Base-by-base conservation (phyloP, 2,329 filamentous ascomycete genomes). In the Monosporascus ibericus region DNA sequence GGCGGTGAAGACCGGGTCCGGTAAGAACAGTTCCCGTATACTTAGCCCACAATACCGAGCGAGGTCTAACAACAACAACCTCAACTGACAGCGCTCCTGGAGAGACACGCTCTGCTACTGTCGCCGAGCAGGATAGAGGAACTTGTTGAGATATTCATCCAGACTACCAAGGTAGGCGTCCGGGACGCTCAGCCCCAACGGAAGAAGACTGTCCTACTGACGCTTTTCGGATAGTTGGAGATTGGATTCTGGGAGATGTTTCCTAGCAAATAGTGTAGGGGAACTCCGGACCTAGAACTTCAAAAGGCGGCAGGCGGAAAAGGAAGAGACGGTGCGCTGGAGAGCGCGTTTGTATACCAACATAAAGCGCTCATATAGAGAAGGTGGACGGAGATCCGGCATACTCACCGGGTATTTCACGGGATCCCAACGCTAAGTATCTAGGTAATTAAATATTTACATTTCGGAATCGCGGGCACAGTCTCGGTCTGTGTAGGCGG, bases 121-220 rank as follows among this genome's bases (percentile, higher is more conserved):
- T 92, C 89, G 2, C 84, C 87, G 0, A 76, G 75, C 38, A 78
- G 90, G 44, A 81, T 96, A 53, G 90, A 96, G 61, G 87, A 95
- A 65, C 72, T 97, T 48, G 83, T 92, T 46, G 77, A 81, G 58
- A 90, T 96, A 48, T 96, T 96, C 65, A 82, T 91, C 47, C 87
- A 91, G 60, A 90, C 87, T n/a, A 95, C 90, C 17, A 88, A 86
- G 75, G 88, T 90, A 68, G 70, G 79, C 65, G 18, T 48, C 3
- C 11, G 48, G 48, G 14, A 17, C 18, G 20, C 20, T 6, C 14
- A 14, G 11, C 42, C 42, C 11, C 18, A 18, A 24, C 3, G 22
- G 42, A 52, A 44, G 51, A 48, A 37, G 30, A 22, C 18, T 18
- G 47, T 40, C 9, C n/a, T 49, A 50, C 56, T 62, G 15, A 64